Evolutionary conservation across 371 early-diverging fungal species (phyloP).

Genomic region (Haplosporangium sp.): DNA sequence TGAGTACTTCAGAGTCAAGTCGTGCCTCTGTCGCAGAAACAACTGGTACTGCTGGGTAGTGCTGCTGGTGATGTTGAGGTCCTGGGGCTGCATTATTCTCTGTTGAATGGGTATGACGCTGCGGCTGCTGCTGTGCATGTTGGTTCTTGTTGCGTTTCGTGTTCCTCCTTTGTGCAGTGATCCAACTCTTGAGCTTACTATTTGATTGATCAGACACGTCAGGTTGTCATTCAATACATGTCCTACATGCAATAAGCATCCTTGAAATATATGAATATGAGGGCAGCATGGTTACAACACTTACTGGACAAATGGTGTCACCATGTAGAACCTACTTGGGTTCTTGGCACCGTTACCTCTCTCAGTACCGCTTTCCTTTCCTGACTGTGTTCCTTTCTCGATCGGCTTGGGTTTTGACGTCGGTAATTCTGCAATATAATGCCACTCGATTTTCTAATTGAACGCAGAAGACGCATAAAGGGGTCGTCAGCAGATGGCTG

Average conservation of each 20-base stretch:
- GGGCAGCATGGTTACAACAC: constrained; percentile 14
- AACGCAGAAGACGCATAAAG: constrained; percentile 3
- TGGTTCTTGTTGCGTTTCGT: constrained; percentile 38
- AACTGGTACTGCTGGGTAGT: background rate
- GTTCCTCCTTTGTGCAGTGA: constrained; percentile 31
- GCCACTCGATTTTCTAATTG: constrained; percentile 60
- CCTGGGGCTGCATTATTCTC: constrained; percentile 5
- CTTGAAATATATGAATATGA: too few species aligned
- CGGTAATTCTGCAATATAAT: constrained; percentile 54
- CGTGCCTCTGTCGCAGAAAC: constrained; percentile 31
- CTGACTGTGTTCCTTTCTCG: constrained; percentile 48
- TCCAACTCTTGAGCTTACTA: constrained; percentile 53
- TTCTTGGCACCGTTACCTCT: constrained; percentile 27
- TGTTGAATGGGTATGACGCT: constrained; percentile 15
- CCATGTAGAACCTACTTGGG: constrained; percentile 69
- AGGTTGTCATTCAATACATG: background rate
- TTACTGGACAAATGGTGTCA: constrained; percentile 75
- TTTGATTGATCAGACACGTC: background rate
- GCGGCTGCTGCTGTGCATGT: constrained; percentile 9
- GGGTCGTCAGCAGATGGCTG: background rate
- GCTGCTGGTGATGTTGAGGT: constrained; percentile 8
- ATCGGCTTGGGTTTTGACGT: constrained; percentile 51
- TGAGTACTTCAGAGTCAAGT: constrained; percentile 39
- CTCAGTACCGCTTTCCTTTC: constrained; percentile 53
- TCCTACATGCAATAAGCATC: too few species aligned